Evolutionary conservation across 345 rosid species (phyloP).

Genomic region (Orychophragmus violaceus): DNA sequence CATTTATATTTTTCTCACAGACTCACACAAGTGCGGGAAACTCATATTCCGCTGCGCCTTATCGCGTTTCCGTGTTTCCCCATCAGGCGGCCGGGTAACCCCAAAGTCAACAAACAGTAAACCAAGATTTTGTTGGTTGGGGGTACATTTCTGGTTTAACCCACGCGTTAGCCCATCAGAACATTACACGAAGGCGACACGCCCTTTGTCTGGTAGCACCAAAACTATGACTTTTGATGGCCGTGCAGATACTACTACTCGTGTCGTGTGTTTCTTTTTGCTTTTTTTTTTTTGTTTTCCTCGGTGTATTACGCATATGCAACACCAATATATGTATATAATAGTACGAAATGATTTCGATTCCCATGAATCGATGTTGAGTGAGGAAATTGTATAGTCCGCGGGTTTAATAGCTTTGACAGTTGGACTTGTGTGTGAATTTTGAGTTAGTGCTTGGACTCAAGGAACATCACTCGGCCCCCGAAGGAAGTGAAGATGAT

Average conservation of each 20-base stretch:
- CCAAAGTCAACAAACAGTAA: slow-evolving; percentile 6
- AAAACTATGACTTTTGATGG: not conserved
- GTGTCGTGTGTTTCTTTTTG: not conserved
- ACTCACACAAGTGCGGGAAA: too few species aligned
- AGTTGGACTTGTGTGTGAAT: slow-evolving; percentile 4
- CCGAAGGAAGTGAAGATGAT: too few species aligned
- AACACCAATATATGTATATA: not conserved
- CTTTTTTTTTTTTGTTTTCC: too few species aligned
- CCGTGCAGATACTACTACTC: too few species aligned
- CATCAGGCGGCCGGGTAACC: too few species aligned
- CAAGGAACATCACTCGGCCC: too few species aligned
- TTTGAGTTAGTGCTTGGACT: not conserved
- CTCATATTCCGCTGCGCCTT: too few species aligned
- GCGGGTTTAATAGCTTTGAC: not conserved
- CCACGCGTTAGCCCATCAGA: slow-evolving; percentile 10
- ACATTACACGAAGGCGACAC: not conserved
- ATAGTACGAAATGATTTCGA: not conserved
- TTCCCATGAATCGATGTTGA: not conserved
- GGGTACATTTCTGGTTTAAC: not conserved
- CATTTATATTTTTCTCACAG: too few species aligned
- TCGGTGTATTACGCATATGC: too few species aligned
- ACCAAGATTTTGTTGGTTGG: not conserved
- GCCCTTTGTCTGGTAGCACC: not conserved
- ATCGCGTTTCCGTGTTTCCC: too few species aligned
- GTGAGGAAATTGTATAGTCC: not conserved